Base-by-base conservation (phyloP, 768 basidiomycete species). In the Agaricus subrufescens region DNA sequence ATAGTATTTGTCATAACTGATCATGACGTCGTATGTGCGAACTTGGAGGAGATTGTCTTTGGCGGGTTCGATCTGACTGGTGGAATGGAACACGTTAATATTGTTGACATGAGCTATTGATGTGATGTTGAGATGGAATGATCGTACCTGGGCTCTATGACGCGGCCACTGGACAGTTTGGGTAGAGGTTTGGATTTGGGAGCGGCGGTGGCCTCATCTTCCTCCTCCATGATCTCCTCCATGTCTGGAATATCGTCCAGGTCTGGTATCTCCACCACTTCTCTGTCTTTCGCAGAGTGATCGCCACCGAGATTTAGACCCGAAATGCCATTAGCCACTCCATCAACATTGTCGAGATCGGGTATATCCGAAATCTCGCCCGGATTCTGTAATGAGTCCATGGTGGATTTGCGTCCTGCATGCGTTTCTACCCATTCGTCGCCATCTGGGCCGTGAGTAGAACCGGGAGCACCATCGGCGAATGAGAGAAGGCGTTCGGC, bases 341-440 rank as follows among this genome's bases (percentile, higher is more conserved):
- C 78, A 2, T 73, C 77, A 2, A 73, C 71, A 37, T 73, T 73
- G 29, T 78, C 65, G 30, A 70, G 65, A 6, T 71, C 86, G 62
- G 93, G 93, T 29, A 89, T 74, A 71, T 94, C 93, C 15, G 91
- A 92, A 65, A 95, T 95, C 65, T 94, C 93, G 9, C 83, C 83
- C 26, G 84, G 78, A 59, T 87, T 84, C 10, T 74, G 75, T 2
- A 78, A 77, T 4, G 80, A 77, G 60, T 85, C 82, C 48, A 71
- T 57, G 23, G 76, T 71, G 14, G 75, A 25, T 62, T 81, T 81
- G 61, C 91, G 83, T 3, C 90, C 89, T 0, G 94, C 88, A 67
- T 99, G 97, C 10, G 97, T 99, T 70, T 98, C 94, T 19, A 99
- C 97, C 97, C 97, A 99, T 62, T 98, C 96, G 58, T 97, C 94